Evolutionary conservation across 2,329 filamentous ascomycete genomes (phyloP), one percentile per base, ranked within the genome.

Genomic region (Diatrype stigma): DNA sequence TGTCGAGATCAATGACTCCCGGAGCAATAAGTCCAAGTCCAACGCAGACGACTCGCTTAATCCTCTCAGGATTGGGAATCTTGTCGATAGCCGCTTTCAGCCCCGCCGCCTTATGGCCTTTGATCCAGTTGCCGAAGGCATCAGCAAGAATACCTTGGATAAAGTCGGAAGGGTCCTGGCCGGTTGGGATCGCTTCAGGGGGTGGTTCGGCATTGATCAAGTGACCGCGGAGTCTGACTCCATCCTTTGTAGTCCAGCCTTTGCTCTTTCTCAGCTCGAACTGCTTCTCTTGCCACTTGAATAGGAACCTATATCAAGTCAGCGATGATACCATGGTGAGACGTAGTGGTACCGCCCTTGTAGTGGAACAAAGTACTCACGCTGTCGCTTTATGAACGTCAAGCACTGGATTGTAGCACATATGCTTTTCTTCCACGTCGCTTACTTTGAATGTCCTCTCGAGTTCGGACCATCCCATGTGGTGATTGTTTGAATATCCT

Each of bases 21-120:
- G 16, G 12, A 34, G 7, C 30, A 16, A 37, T 37, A 6, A 37
- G 42, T 2, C 55, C 55, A 8, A 57, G 47, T 2, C 52, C 55
- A 17, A 57, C 12, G 34, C 55, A 57, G 4, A 57, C 52, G 3
- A 57, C 47, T 23, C 47, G 53, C 2, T 49, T 49, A 21, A 55
- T 53, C 2, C 49, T 46, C 14, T 55, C 32, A 2, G 55, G 55
- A 2, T 38, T 42, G 6, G 50, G 50, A 6, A 57, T 57, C 4
- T 37, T 50, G 11, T 51, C 32, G 23, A 57, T 51, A 3, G 55
- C 55, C 11, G 35, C 16, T 7, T 48, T 23, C 12, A 56, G 21
- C 10, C 46, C 37, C 3, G 11, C 44, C 6, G 55, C 52, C 23
- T 22, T 55, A 21, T 28, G 32, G 17, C 49, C 47, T 8, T 8